Base-by-base conservation (phyloP, 129 eudicot genomes). In the Heracleum sosnowskyi region DNA sequence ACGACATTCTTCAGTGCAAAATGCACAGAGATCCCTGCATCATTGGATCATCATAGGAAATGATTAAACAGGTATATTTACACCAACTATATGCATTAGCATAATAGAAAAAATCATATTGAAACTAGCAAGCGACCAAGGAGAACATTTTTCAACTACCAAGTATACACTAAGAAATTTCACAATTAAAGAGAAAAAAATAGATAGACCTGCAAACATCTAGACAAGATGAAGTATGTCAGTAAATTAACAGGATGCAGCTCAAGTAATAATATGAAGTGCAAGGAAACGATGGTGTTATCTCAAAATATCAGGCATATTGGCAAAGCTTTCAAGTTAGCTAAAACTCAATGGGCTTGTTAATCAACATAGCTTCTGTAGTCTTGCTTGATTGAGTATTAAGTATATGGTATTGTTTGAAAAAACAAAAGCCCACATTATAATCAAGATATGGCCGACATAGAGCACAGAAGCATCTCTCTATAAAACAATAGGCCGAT, bases 1-100 rank as follows among this genome's bases (percentile, higher is more conserved):
- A 73, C 76, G 76, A 24, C 76, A 73, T 18, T 73, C 55, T 40
- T 34, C 40, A 24, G 63, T 42, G 35, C 60, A 42, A 75, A 75
- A 75, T 42, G 63, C 78, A 29, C 53, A 47, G 29, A 45, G 35
- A 34, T 46, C 78, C 36, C 78, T 75, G 60, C 29, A 47, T 26
- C 63, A 31, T 42, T 40, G 2, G 70, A 63, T 11, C 31, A 75
- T 75, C 41, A 45, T 12, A 9, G 16, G 34, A 29, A 22, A 15
- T 31, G 7, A 31, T 15, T 16, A 18, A 68, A 33, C 8, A 68
- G 10, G 1, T 29, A 69, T 17, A 69, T 69, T 17, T 12, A 13
- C 40, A 29, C 15, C 15, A 66, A 29, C 33, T 66, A 15, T 33
- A 66, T 66, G 40, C 40, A 29, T 13, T 34, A 4, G 73, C 24